Evolutionary conservation across 139 green algal genomes (phyloP), one percentile per base, ranked within the genome.

Genomic region (Micractinium conductrix): DNA sequence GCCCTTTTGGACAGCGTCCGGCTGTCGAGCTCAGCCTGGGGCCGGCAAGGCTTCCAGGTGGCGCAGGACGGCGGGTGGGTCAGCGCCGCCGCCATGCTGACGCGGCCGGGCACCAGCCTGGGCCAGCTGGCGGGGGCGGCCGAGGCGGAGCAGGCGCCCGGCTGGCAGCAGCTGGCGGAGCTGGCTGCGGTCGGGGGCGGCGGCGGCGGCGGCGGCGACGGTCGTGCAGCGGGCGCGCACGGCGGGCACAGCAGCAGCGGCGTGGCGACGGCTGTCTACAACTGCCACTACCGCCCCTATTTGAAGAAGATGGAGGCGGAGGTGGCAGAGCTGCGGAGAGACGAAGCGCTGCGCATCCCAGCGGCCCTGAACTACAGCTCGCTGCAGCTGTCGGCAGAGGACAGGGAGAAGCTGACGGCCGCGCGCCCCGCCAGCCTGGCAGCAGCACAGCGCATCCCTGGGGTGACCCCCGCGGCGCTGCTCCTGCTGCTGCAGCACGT

Each of bases 201-300:
- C 28, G 68, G 45, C 44, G 60, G 73, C 73, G 68, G 73, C 73
- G 33, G 74, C 44, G 62, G 10, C 43, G 42, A 43, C 43, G 21
- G 71, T 22, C 35, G 38, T 53, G 74, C 42, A 79, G 72, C 42
- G 22, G 26, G 22, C 43, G 43, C 14, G 9, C 2, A 40, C 28
- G 14, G 74, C 40, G 9, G 69, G 0, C 5, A 17, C 40, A 43
- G 42, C 45, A 26, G 60, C 62, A 45, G 62, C 33, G 30, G 78
- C 26, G 74, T 86, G 7, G 83, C 81, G 14, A 88, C 84, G 12
- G 91, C 92, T 4, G 45, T 88, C 30, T 78, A 89, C 53, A 80
- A 95, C 44, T 87, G 70, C 71, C 87, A 93, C 75, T 95, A 95
- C 74, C 44, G 69, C 30, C 91, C 91, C 1, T 94, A 94, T 72